Conservation (phyloP, 1,284 basidiomycete species). For the Ceratobasidium sp. region DNA sequence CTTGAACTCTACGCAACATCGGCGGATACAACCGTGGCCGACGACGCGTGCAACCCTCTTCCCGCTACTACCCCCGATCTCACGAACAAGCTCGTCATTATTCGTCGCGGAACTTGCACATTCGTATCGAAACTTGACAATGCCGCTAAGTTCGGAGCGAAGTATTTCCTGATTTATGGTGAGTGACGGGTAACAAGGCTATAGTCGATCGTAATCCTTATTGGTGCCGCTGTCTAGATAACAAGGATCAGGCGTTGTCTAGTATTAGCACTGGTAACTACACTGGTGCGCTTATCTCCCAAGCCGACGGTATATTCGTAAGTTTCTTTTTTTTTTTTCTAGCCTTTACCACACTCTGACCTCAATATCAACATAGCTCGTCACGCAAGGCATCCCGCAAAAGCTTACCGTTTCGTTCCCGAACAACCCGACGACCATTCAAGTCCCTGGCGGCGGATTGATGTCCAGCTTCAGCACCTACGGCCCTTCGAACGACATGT, state of each 20-base stretch:
- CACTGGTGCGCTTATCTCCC: constrained; percentile 47
- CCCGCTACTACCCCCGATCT: constrained; percentile 68
- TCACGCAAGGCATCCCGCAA: background rate
- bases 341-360: constrained; percentile 51
- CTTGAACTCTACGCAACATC: constrained; percentile 53
- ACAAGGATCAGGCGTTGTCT: constrained; percentile 21
- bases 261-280: constrained; percentile 57
- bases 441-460: constrained; percentile 66
- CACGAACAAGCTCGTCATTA: constrained; percentile 63
- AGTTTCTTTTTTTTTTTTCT: constrained; percentile 52
- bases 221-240: background rate
- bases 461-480: constrained; percentile 70
- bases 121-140: constrained; percentile 66
- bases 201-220: background rate
- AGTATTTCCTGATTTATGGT: constrained; percentile 65
- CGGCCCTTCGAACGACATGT: constrained; percentile 72
- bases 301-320: constrained; percentile 55
- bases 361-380: constrained; percentile 17
- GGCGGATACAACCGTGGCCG: constrained; percentile 51
- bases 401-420: background rate
- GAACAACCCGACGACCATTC: constrained; percentile 54
- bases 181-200: no score
- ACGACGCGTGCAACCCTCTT: constrained; percentile 69
- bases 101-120: constrained; percentile 67
- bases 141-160: constrained; percentile 65